These are phyloP conservation scores for Mallotus japonicus DNA, from an alignment of 441 rosid species.

Conservation along the genomic window DNA sequence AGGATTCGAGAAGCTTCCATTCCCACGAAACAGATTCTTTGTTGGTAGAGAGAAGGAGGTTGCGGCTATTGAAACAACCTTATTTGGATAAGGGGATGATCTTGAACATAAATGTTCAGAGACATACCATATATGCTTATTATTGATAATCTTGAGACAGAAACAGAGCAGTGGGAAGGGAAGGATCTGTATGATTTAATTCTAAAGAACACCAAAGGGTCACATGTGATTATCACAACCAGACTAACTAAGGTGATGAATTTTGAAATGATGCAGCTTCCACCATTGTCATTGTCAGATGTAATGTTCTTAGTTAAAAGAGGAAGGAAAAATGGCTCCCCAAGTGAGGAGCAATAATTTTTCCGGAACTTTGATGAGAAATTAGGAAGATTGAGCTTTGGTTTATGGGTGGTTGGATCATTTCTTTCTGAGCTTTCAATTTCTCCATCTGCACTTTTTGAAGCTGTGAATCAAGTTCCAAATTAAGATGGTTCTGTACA, in stretches of 20 bases:
- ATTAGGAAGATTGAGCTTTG: slow-evolving; percentile 68
- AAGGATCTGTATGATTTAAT: slow-evolving; percentile 78
- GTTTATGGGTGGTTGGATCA: slow-evolving; percentile 69
- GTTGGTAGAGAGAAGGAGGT: slow-evolving; percentile 83
- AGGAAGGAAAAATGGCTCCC: slow-evolving; percentile 62
- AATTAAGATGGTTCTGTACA: slow-evolving; percentile 46
- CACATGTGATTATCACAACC: slow-evolving; percentile 84
- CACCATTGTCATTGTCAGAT: slow-evolving; percentile 53
- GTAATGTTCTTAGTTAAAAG: slow-evolving; percentile 70
- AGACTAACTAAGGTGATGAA: slow-evolving; percentile 74
- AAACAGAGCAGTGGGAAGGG: slow-evolving; percentile 94
- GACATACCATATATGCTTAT: slow-evolving; percentile 83
- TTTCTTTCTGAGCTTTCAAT: slow-evolving; percentile 72
- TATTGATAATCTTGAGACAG: slow-evolving; percentile 89
- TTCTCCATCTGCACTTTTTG: slow-evolving; percentile 67
- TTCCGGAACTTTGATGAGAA: slow-evolving; percentile 65
- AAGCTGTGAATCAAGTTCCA: slow-evolving; percentile 65
- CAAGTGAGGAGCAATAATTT: slow-evolving; percentile 57
- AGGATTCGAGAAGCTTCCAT: slow-evolving; percentile 65
- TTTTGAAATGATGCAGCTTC: slow-evolving; percentile 65
- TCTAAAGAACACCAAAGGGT: slow-evolving; percentile 78
- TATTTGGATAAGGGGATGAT: slow-evolving; percentile 60
- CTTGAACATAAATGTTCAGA: slow-evolving; percentile 53
- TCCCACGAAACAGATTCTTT: slow-evolving; percentile 61
- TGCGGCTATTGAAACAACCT: slow-evolving; percentile 60